Base-by-base conservation (phyloP, 2,329 filamentous ascomycete species). In the Ophiostoma pallidulum region DNA sequence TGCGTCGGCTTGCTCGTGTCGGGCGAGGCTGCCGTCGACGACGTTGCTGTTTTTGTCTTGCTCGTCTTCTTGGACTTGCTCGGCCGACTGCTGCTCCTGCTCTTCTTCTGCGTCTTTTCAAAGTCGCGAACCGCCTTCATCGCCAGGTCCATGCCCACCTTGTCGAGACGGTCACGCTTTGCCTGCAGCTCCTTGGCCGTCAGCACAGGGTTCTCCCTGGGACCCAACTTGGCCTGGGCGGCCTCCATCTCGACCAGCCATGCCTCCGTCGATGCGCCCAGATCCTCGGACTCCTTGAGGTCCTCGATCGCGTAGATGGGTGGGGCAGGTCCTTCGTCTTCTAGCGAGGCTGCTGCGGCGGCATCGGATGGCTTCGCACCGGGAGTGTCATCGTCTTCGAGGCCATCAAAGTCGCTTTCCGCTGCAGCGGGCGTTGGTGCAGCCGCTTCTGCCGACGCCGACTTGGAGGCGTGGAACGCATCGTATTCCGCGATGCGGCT, bases 211-310 rank as follows among this genome's bases (percentile, higher is more conserved):
- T 97, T 81, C 9, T 87, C 86, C 2, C 80, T 80, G 2, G 72
- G 66, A 14, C 74, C 68, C 3, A 95, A 77, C 56, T 78, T 81
- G 26, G 80, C 77, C 64, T 97, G 91, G 56, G 76, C 74, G 3
- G 73, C 69, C 41, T 86, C 66, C 60, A 85, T 83, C 54, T 84
- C 76, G 28, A 80, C 75, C 18, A 98, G 72, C 91, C 91, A 98
- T 18, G 74, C 70, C 14, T 74, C 68, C 16, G 82, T 78, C 13
- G 77, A 73, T 24, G 78, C 74, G 58, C 82, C 77, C 16, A 80
- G 67, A 10, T 76, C 72, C 44, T 81, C 75, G 20, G 92, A 70
- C 41, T 73, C 69, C 36, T 74, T 71, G 28, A 95, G 70, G 58
- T 97, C 90, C 26, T 83, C 77, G 8, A 78, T 67, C 1, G 75